These are phyloP conservation scores for Ettlia oleoabundans DNA, from an alignment of 139 green algal genomes.

Conservation along the genomic window DNA sequence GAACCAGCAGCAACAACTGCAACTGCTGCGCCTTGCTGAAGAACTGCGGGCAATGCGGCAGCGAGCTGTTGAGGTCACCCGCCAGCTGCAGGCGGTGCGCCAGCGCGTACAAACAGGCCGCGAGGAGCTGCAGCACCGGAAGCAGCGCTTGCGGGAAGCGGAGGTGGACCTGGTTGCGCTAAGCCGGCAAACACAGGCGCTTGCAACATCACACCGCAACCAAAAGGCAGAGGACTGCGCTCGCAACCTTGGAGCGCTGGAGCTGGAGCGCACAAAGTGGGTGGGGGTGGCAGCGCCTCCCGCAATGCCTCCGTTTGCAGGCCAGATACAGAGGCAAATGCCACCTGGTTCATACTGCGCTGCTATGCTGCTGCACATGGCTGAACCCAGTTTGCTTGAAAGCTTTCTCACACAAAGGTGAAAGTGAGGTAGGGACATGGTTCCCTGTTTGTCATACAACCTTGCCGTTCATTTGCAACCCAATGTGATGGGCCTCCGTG, in stretches of 20 bases:
- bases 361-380: not conserved
- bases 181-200: not conserved
- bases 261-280: conserved; percentile 42
- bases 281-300: not conserved
- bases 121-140: not conserved
- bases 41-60: not conserved
- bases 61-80: not conserved
- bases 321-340: no score
- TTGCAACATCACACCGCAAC: not conserved
- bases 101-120: not conserved
- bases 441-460: no score
- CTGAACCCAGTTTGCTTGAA: no score
- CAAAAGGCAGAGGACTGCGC: not conserved
- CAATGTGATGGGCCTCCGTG: no score
- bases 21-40: conserved; percentile 3
- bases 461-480: no score
- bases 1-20: conserved; percentile 11
- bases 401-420: no score
- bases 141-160: not conserved
- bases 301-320: no score
- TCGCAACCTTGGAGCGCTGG: conserved; percentile 29
- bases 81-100: conserved; percentile 2
- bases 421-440: no score
- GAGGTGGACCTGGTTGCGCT: not conserved
- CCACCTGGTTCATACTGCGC: not conserved